Percentiles rank a stretch among this genome's conserved stretches.
Evolutionary conservation across 331 rosid genomes (phyloP).

Genomic region (Rosa hybrid): DNA sequence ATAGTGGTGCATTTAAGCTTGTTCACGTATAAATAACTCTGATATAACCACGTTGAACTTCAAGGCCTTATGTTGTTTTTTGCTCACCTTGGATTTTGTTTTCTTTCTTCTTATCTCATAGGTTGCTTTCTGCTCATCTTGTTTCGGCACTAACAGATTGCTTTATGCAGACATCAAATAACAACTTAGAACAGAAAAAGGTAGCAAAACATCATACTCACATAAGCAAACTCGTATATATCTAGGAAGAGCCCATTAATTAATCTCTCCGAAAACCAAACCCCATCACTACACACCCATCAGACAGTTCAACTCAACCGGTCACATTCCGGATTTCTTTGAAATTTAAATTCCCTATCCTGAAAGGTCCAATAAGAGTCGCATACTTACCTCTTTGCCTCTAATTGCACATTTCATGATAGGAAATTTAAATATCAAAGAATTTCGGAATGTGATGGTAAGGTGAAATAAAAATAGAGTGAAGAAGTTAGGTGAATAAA

Average conservation of each 20-base stretch:
- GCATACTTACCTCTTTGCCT: too few relatives aligned
- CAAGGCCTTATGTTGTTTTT: background rate
- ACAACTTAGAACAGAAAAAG: background rate
- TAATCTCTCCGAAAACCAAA: background rate
- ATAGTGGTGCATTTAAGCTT: background rate
- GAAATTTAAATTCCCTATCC: too few relatives aligned
- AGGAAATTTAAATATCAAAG: too few relatives aligned
- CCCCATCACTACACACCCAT: background rate
- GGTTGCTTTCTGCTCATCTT: background rate
- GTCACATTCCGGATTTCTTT: too few relatives aligned
- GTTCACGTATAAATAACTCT: background rate
- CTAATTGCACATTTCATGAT: too few relatives aligned
- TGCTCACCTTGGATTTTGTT: background rate
- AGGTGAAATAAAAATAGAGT: too few relatives aligned
- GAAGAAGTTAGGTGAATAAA: too few relatives aligned
- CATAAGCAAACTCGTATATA: background rate
- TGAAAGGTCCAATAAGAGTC: too few relatives aligned
- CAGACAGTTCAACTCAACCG: background rate
- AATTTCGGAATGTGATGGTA: too few relatives aligned
- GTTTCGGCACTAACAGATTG: background rate
- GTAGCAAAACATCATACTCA: background rate
- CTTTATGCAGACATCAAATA: background rate
- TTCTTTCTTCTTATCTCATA: background rate
- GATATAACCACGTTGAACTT: background rate
- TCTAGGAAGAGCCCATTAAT: too few relatives aligned